Conservation (phyloP, 2,329 filamentous ascomycete species). For the Thermomyces lanuginosus region DNA sequence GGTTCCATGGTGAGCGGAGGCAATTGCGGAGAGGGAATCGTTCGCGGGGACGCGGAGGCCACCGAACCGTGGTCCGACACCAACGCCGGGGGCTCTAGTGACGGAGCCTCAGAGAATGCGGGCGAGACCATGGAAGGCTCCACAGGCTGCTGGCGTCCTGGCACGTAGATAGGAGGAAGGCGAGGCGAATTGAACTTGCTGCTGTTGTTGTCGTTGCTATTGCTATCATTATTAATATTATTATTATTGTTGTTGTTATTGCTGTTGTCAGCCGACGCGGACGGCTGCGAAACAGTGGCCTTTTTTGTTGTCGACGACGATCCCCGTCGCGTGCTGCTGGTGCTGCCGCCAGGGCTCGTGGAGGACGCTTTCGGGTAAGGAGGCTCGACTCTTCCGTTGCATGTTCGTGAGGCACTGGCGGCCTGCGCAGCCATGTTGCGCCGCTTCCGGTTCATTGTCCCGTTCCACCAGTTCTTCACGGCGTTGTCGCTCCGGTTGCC, state of each 20-base stretch:
- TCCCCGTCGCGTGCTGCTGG: conserved; percentile 9
- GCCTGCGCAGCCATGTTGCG: conserved; percentile 30
- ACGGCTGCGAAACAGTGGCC: conserved; percentile 5
- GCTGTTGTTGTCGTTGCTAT: conserved; percentile 11
- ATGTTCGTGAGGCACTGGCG: conserved; percentile 16
- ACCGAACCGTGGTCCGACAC: conserved; percentile 53
- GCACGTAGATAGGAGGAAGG: conserved; percentile 25
- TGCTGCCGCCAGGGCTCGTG: too few relatives aligned
- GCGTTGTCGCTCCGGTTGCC: conserved; percentile 82
- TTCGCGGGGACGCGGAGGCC: conserved; percentile 43
- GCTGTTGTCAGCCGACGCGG: conserved; percentile 1
- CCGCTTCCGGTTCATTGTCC: conserved; percentile 66
- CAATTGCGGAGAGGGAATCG: conserved; percentile 25
- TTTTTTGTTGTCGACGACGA: conserved; percentile 11
- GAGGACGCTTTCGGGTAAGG: conserved; percentile 22
- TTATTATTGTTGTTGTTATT: neutral
- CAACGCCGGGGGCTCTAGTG: conserved; percentile 49
- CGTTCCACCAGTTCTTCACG: conserved; percentile 98
- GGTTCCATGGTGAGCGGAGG: conserved; percentile 28
- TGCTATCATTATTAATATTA: too few relatives aligned
- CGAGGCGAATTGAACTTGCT: too few relatives aligned
- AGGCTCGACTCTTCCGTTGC: conserved; percentile 22
- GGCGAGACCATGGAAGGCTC: conserved; percentile 50
- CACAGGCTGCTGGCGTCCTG: conserved; percentile 21
- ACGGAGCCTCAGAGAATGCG: conserved; percentile 45